Base-by-base conservation (phyloP, 2,329 filamentous ascomycete genomes). In the Whalleya microplaca region DNA sequence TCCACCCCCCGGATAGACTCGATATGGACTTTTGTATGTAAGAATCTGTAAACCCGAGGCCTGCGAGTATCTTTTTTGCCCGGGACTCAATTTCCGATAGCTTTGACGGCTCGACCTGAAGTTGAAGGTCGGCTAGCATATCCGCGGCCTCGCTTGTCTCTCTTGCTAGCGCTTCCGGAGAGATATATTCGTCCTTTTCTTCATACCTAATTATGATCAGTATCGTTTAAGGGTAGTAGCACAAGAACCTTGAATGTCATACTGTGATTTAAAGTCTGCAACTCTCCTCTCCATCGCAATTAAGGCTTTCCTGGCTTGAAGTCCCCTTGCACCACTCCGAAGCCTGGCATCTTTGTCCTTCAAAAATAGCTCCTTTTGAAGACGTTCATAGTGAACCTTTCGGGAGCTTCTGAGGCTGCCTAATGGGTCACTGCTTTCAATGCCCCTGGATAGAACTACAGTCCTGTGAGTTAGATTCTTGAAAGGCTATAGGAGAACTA, bases 1-100 rank as follows among this genome's bases (percentile, higher is more conserved):
- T 83, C 88, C 88, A 91, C 2, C 89, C 92, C 91, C 92, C 91
- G 0, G 91, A 95, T 2, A 96, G 77, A 37, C 84, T 85, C 1
- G 79, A 77, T 12, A 90, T 80, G 6, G 84, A 79, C 58, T 82
- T 84, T 14, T 78, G 75, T 58, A 91, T 82, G 53, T 80, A 77
- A 1, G 81, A 71, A 21, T 88, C 83, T 1, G 85, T 82, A 70
- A 94, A 94, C 0, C 90, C 90, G 0, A 94, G 79, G 45, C 89
- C 90, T 0, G 80, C 72, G 3, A 95, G 78, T 21, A 92, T 84
- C 44, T 75, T 82, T 49, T 85, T 84, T 3, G 90, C 89, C 62
- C 82, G 84, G 2, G 81, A 78, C 69, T 92, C 88, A n/a, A 84
- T 78, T 27, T 86, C 81, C 0, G 83, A 78, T 1, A 90, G 73